Evolutionary conservation across 2,329 filamentous ascomycete species (phyloP).

Genomic region (Botrytis aclada): DNA sequence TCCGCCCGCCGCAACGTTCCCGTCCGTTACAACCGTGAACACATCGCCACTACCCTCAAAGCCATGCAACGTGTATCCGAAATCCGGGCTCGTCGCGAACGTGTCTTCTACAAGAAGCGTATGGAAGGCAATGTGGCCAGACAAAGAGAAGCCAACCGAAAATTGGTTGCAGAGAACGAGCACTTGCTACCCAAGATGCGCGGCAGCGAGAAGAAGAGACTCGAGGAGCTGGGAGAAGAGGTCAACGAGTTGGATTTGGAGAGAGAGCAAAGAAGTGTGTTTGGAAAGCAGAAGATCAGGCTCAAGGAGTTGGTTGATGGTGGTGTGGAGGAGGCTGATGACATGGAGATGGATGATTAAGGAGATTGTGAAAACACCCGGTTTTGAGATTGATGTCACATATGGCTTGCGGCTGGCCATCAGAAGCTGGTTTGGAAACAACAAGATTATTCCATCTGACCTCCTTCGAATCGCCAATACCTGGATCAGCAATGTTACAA

Average conservation of each 20-base stretch:
- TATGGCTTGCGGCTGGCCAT: neutral
- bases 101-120: constrained; percentile 89
- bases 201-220: constrained; percentile 57
- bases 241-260: constrained; percentile 51
- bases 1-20: constrained; percentile 90
- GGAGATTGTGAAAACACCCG: constrained; percentile 23
- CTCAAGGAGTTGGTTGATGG: constrained; percentile 36
- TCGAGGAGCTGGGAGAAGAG: constrained; percentile 49
- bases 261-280: constrained; percentile 38
- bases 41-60: constrained; percentile 80
- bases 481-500: neutral
- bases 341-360: constrained; percentile 46
- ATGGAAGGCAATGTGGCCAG: constrained; percentile 87
- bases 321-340: constrained; percentile 45
- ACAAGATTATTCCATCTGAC: neutral
- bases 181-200: constrained; percentile 79
- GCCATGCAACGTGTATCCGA: constrained; percentile 90
- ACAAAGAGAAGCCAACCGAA: constrained; percentile 75
- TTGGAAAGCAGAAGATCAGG: constrained; percentile 43
- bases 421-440: constrained; percentile 5
- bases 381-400: constrained; percentile 4
- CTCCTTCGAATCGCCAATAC: neutral
- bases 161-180: constrained; percentile 86
- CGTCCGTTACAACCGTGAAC: constrained; percentile 91
- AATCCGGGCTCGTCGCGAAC: constrained; percentile 78